Percentiles rank a stretch among this genome's conserved stretches.
phyloP scores from a whole-genome alignment of 2,329 filamentous ascomycete species.

The Chaetomium globosum region DNA sequence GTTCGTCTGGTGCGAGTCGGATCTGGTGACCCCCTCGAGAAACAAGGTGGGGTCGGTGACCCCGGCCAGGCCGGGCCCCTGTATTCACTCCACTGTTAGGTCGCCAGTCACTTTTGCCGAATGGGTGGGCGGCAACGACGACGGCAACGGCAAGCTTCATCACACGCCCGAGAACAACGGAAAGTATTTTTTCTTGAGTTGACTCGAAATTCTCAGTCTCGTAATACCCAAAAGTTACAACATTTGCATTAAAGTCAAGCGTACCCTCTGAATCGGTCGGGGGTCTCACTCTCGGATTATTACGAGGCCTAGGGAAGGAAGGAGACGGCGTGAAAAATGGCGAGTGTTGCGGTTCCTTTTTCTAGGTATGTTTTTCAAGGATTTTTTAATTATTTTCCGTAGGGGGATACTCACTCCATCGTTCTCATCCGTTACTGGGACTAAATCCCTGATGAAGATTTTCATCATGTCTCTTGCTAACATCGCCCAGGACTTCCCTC shows the following conservation, averaged over 20 bases:
- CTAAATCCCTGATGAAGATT: background rate
- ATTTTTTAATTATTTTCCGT: background rate
- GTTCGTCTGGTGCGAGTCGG: background rate
- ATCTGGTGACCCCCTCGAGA: background rate
- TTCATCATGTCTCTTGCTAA: background rate
- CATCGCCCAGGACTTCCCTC: background rate
- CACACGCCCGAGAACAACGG: too few species aligned
- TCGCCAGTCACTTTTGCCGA: background rate
- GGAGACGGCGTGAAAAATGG: background rate
- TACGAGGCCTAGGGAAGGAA: too few species aligned
- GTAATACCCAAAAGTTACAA: too few species aligned
- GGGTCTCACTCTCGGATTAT: too few species aligned
- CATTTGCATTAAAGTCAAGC: background rate
- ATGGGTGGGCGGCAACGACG: background rate
- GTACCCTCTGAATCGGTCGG: background rate
- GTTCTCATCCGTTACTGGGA: background rate
- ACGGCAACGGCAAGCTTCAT: background rate
- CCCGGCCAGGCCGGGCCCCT: background rate
- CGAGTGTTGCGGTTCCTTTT: background rate
- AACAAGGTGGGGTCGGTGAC: background rate
- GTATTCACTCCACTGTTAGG: background rate
- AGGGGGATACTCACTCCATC: background rate
- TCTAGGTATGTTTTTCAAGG: background rate
- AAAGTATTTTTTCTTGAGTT: background rate
- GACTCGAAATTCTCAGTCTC: background rate